Percentiles rank a stretch among this genome's conserved stretches.
Conservation (phyloP, 306 rosid genomes). For the Cucumis melo region DNA sequence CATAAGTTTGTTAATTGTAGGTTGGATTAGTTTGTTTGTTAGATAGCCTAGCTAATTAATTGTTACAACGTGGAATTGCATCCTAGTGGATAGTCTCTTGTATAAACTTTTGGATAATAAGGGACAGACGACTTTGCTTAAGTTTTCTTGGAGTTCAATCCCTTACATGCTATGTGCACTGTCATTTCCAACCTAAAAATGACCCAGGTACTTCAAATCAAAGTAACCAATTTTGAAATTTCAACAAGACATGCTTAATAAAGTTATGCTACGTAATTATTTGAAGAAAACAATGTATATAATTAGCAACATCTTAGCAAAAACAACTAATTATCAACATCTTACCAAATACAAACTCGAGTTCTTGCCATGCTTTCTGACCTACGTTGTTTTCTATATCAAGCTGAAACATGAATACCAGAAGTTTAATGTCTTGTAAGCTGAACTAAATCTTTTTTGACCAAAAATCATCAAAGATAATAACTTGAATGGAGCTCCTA, state of each 20-base stretch:
- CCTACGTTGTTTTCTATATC: slow-evolving; percentile 60
- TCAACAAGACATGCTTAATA: neutral
- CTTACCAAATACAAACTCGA: slow-evolving; percentile 86
- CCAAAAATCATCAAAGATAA: neutral
- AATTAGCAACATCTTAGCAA: slow-evolving; percentile 42
- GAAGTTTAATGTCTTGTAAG: neutral
- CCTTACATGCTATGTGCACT: neutral
- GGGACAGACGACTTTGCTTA: neutral
- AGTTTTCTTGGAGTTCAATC: neutral
- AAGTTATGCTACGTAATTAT: neutral
- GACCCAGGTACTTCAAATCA: neutral
- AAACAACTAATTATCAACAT: slow-evolving; percentile 18
- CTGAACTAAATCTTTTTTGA: neutral
- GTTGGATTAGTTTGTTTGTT: neutral
- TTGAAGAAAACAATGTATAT: neutral
- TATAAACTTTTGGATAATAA: neutral
- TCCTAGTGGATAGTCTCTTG: neutral
- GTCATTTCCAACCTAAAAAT: neutral
- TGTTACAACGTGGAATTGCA: neutral
- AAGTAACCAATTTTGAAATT: neutral
- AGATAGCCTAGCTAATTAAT: neutral
- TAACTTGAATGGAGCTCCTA: neutral
- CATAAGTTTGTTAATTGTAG: neutral
- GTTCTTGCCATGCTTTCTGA: slow-evolving; percentile 76
- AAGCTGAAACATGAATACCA: slow-evolving; percentile 39